Evolutionary conservation across 164 flowering plant species (phyloP).

Genomic region (Aristolochia fimbriata): DNA sequence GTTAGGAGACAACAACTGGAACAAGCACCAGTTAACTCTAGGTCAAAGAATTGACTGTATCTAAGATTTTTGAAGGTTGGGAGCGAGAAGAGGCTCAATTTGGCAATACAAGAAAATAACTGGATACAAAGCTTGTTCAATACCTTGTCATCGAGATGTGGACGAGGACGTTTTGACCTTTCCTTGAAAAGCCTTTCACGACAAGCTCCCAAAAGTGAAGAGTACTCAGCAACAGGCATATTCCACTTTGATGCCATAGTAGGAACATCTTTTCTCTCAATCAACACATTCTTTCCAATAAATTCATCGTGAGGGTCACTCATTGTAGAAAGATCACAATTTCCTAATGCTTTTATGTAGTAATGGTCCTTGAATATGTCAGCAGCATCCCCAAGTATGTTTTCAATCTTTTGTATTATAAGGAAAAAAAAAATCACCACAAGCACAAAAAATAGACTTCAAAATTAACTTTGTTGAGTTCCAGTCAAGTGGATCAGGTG

Average conservation of each 20-base stretch:
- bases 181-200: constrained; percentile 51
- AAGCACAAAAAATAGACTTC: too few species aligned
- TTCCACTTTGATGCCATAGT: constrained; percentile 54
- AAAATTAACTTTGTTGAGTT: too few species aligned
- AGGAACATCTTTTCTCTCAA: constrained; percentile 49
- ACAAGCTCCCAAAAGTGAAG: constrained; percentile 49
- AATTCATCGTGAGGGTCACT: constrained; percentile 93
- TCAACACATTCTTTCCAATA: constrained; percentile 68
- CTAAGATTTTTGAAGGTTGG: too few species aligned
- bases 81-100: not conserved
- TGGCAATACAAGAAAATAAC: not conserved
- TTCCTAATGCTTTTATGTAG: constrained; percentile 68
- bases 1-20: constrained; percentile 2
- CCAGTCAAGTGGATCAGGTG: too few species aligned
- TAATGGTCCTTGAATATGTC: constrained; percentile 70
- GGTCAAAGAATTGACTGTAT: too few species aligned
- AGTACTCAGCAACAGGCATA: constrained; percentile 45
- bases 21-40: not conserved
- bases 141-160: constrained; percentile 97
- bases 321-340: constrained; percentile 82
- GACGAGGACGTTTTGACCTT: constrained; percentile 63
- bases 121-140: not conserved
- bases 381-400: constrained; percentile 63
- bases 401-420: constrained; percentile 43
- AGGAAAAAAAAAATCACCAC: not conserved